Evolutionary conservation across 805 yeast species (phyloP), one percentile per base, ranked within the genome.

Genomic region (Pichia paraexigua): DNA sequence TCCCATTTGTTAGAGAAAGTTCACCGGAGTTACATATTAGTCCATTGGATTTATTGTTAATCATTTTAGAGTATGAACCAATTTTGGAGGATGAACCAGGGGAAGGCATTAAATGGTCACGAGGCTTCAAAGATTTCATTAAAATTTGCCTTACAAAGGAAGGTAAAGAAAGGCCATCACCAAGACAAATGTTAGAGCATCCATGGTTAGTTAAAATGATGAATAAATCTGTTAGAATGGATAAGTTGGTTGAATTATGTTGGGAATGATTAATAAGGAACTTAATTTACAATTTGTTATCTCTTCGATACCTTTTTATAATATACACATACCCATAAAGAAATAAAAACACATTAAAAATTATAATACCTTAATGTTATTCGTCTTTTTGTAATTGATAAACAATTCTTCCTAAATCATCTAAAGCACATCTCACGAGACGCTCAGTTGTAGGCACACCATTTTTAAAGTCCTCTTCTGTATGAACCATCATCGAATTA

Each of bases 181-280:
- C 99, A 10, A 75, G 94, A 59, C 97, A 94, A 64, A 87, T 94
- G 92, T 74, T 94, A 45, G 76, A 73, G 48, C 99, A 94, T 71
- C 97, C 97, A 2, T 94, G 99, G 99, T 74, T 89, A 50, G 69
- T 78, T 18, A 88, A 90, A 2, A 96, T 87, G 70, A 78, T 79
- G 69, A 75, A 71, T 56, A 81, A 83, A 63, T 74, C 70, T 47
- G 95, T 92, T 17, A 79, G 82, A 58, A 92, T 94, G 98, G 95
- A 80, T 56, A 83, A 81, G 66, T 87, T 94, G 66, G 87, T 94
- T 20, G 71, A 72, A 53, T 80, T 81, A 56, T 82, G 90, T 51
- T 87, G 95, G 92, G 80, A 62, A n/a, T 35, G 11, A 35, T 32
- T 32, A 32, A 5, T 32, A 15, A 5, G 12, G 20, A 35, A 35